These are phyloP conservation scores for Fusarium brachygibbosum DNA, from an alignment of 2,329 filamentous ascomycete species.

Conservation along the genomic window DNA sequence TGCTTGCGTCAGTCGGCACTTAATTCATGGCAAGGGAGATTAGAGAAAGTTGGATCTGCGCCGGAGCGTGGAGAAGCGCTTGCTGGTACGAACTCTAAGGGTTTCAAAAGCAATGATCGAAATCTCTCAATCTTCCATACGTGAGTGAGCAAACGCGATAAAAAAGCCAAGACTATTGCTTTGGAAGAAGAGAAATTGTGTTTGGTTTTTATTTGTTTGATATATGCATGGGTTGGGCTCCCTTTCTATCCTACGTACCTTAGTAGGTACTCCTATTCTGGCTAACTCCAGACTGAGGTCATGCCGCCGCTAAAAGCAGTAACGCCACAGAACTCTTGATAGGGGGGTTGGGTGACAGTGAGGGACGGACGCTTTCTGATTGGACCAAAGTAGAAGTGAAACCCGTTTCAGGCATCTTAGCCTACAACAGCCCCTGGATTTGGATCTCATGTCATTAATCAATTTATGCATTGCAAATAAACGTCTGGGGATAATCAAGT, in stretches of 20 bases:
- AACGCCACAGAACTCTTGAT: conserved; percentile 26
- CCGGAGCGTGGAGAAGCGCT: conserved; percentile 19
- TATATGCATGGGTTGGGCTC: conserved; percentile 25
- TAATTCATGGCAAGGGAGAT: conserved; percentile 33
- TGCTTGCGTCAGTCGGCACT: conserved; percentile 26
- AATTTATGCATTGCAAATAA: conserved; percentile 24
- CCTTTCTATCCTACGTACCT: background rate
- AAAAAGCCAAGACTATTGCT: conserved; percentile 7
- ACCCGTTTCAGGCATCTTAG: conserved; percentile 48
- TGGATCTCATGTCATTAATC: conserved; percentile 6
- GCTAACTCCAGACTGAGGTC: conserved; percentile 23
- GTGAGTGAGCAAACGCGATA: background rate
- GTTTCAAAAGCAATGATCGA: conserved; percentile 12
- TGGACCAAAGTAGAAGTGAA: conserved; percentile 36
- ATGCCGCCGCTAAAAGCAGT: conserved; percentile 27
- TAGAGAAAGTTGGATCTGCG: conserved; percentile 10
- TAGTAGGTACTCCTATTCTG: background rate
- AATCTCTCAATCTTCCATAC: conserved; percentile 10
- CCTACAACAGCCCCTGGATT: conserved; percentile 32
- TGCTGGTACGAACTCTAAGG: conserved; percentile 7
- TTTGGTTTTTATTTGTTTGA: conserved; percentile 14
- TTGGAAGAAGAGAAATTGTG: conserved; percentile 9
- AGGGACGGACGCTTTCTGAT: conserved; percentile 30
- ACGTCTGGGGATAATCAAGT: conserved; percentile 20
- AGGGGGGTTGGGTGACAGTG: conserved; percentile 29